Percentiles rank a stretch among this genome's conserved stretches.
Conservation (phyloP, 495 filamentous ascomycete genomes). For the Podospora sp. region DNA sequence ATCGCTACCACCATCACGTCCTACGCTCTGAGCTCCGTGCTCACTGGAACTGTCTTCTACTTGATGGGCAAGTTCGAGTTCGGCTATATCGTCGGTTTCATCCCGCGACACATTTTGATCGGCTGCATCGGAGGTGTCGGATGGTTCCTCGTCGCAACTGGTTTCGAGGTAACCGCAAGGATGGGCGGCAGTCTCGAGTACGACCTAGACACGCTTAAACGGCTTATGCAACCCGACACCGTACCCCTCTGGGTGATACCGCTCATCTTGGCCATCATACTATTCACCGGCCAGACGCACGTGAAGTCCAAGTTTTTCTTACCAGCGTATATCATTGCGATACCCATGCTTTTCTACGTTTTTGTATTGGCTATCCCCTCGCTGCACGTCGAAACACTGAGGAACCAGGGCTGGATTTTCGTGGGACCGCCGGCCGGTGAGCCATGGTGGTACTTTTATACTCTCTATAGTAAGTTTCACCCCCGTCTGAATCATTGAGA, state of each 20-base stretch:
- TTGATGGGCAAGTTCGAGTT: conserved; percentile 81
- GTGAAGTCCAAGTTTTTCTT: conserved; percentile 79
- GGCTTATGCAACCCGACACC: conserved; percentile 70
- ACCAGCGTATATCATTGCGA: conserved; percentile 80
- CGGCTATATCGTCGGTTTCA: conserved; percentile 92
- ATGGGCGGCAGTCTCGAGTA: conserved; percentile 83
- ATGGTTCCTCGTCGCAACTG: conserved; percentile 91
- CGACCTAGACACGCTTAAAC: conserved; percentile 69
- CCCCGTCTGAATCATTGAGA: neutral
- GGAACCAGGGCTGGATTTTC: conserved; percentile 85
- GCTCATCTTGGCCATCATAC: conserved; percentile 71
- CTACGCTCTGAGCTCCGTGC: conserved; percentile 85
- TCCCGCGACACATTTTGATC: conserved; percentile 92
- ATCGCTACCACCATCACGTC: conserved; percentile 90
- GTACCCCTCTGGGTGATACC: conserved; percentile 83
- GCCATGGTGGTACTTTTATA: conserved; percentile 97
- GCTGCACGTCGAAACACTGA: conserved; percentile 63
- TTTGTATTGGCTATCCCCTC: conserved; percentile 67
- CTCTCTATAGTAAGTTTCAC: conserved; percentile 73
- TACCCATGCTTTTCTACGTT: conserved; percentile 81
- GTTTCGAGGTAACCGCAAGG: conserved; percentile 90
- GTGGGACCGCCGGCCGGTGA: conserved; percentile 77
- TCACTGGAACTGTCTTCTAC: conserved; percentile 91
- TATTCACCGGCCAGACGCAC: conserved; percentile 72
- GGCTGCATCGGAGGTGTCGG: conserved; percentile 97